A percentile compares a stretch with the other conserved stretches of the same genome.
These are phyloP conservation scores for Vitis rupestris DNA, from an alignment of 164 flowering plant species.

Conservation along the genomic window DNA sequence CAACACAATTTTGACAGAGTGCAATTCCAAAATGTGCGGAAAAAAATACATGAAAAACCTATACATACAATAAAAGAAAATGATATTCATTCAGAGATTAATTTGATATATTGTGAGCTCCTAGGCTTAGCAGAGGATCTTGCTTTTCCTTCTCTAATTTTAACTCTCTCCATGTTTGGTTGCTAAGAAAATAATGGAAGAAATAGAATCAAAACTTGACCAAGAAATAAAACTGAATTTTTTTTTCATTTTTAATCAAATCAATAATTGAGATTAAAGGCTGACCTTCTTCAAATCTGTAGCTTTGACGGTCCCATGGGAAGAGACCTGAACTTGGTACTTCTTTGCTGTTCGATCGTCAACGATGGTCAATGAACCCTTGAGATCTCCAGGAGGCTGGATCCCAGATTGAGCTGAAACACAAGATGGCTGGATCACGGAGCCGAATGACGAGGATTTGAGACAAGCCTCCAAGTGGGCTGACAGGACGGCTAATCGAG, in stretches of 20 bases:
- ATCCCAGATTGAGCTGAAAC: slow-evolving; percentile 46
- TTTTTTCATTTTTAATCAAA: too few species aligned
- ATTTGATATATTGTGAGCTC: too few species aligned
- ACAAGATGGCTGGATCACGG: slow-evolving; percentile 38
- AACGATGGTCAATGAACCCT: slow-evolving; percentile 57
- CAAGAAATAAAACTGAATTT: too few species aligned
- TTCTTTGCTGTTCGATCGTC: slow-evolving; percentile 84
- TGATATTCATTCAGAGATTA: too few species aligned
- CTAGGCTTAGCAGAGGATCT: too few species aligned
- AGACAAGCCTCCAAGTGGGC: slow-evolving; percentile 44
- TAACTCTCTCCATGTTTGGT: not conserved
- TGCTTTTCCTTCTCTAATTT: too few species aligned
- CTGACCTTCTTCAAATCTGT: slow-evolving; percentile 85
- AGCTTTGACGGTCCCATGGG: slow-evolving; percentile 82
- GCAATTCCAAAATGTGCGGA: not conserved
- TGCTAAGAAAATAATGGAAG: not conserved
- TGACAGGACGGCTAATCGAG: slow-evolving; percentile 67
- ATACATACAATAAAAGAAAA: not conserved
- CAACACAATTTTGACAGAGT: too few species aligned
- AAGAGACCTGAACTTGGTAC: slow-evolving; percentile 67
- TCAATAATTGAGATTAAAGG: too few species aligned
- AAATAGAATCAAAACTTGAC: too few species aligned
- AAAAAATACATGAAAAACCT: not conserved
- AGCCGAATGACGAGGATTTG: slow-evolving; percentile 8
- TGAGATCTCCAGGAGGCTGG: slow-evolving; percentile 58